Evolutionary conservation across 805 yeast genomes (phyloP), one percentile per base, ranked within the genome.

Genomic region (Barnettozyma siamensis): DNA sequence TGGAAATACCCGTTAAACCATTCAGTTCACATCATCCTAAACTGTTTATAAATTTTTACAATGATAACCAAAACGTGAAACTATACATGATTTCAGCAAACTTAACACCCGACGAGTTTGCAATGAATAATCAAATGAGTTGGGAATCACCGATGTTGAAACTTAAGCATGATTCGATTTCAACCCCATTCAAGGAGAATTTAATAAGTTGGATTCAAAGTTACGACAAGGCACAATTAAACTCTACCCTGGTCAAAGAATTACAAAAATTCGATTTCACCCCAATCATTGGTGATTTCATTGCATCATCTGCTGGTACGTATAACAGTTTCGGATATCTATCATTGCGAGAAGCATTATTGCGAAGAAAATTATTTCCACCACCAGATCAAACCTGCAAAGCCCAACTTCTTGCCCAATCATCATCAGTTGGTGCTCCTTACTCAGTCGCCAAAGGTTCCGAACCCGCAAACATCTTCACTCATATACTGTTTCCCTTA

Each of bases 11-110:
- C 2, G 62, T 66, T 65, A 60, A 64, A 7, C 67, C 62, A 16
- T 73, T 47, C 50, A 60, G 75, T 0, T 65, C 72, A 3, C 88
- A 83, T 56, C 91, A 83, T 55, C 70, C 86, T 1, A 83, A 83
- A 54, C 62, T 82, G 72, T 76, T 82, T 68, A 61, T 83, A 12
- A 81, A 81, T 51, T 62, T 72, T 43, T 78, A 66, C 50, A 54
- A 54, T 2, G 63, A 62, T 15, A 44, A 38, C 2, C 58, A 70
- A 0, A 36, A 43, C 18, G 57, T 70, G 26, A 78, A 75, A 51
- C 57, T 83, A 0, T 75, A 75, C 18, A 62, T 82, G 19, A 75
- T 80, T 57, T 75, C 87, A 1, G 70, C 75, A 55, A 83, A 83
- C 56, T 54, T 80, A 40, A 76, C 80, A 1, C 57, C 58, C 28